phyloP scores from a whole-genome alignment of 768 basidiomycete species.

The Trametes elegans region DNA sequence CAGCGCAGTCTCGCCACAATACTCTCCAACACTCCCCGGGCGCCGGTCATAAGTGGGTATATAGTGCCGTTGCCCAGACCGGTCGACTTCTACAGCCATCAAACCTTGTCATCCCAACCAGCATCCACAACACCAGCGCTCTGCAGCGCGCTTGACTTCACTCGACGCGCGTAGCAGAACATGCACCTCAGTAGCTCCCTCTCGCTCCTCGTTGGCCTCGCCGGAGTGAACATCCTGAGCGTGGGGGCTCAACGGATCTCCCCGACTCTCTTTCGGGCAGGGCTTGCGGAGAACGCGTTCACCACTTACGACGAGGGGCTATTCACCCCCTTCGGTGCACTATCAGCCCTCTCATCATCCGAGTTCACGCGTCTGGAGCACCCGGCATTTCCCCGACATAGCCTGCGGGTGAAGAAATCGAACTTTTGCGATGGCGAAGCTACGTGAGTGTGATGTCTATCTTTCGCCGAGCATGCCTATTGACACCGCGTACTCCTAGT shows the following conservation, averaged over 20 bases:
- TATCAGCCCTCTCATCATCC: constrained; percentile 21
- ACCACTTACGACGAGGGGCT: constrained; percentile 15
- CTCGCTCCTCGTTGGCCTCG: background rate
- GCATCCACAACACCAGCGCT: too few relatives aligned
- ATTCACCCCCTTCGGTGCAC: constrained; percentile 13
- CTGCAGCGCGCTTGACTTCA: too few relatives aligned
- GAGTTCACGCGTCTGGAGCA: constrained; percentile 30
- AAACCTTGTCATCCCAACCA: too few relatives aligned
- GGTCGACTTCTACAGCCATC: too few relatives aligned
- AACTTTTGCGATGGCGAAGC: constrained; percentile 60
- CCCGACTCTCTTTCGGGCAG: background rate
- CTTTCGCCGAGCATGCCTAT: background rate
- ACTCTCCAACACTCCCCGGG: too few relatives aligned
- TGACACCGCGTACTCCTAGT: constrained; percentile 30
- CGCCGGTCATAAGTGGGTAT: too few relatives aligned
- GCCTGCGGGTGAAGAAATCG: constrained; percentile 56
- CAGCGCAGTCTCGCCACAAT: too few relatives aligned
- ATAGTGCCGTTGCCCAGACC: too few relatives aligned
- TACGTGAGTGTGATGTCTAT: constrained; percentile 32
- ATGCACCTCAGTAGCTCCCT: too few relatives aligned
- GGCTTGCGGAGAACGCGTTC: background rate
- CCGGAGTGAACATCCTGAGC: background rate
- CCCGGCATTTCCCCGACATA: constrained; percentile 48
- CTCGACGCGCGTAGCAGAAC: too few relatives aligned
- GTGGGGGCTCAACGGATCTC: background rate